Percentiles rank a stretch among this genome's conserved stretches.
Evolutionary conservation across 2,329 filamentous ascomycete species (phyloP).

Genomic region (Claviceps sp.): DNA sequence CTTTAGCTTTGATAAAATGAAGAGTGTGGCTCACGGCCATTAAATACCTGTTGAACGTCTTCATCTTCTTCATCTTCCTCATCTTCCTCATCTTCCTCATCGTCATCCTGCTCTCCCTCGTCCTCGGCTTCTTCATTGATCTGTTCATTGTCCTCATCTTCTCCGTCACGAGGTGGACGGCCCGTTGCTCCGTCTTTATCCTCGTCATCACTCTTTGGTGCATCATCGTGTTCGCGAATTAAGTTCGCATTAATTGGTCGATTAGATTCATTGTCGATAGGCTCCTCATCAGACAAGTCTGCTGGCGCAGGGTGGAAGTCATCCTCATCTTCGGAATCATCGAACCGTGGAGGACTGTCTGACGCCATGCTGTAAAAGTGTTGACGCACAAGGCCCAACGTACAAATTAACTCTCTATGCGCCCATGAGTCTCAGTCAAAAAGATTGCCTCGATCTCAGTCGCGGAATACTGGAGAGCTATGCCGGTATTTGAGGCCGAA

Average conservation of each 20-base stretch:
- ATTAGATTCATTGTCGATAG: constrained; percentile 27
- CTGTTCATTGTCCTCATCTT: constrained; percentile 18
- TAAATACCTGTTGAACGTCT: constrained; percentile 49
- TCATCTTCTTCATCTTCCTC: constrained; percentile 43
- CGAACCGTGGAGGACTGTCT: constrained; percentile 33
- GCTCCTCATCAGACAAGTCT: constrained; percentile 52
- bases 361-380: constrained; percentile 29
- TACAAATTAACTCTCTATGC: neutral
- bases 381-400: neutral
- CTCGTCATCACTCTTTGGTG: constrained; percentile 24
- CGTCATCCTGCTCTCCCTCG: constrained; percentile 27
- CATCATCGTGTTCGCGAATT: constrained; percentile 11
- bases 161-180: neutral
- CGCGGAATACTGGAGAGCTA: neutral
- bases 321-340: constrained; percentile 64
- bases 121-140: constrained; percentile 21
- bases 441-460: neutral
- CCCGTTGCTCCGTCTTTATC: constrained; percentile 27
- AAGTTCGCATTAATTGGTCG: constrained; percentile 18
- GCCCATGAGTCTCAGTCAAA: neutral
- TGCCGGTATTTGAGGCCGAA: neutral
- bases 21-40: neutral
- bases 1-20: neutral
- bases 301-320: constrained; percentile 79
- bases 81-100: constrained; percentile 40